Percentiles rank a stretch among this genome's conserved stretches.
Conservation (phyloP, 2,329 filamentous ascomycete genomes). For the Sclerotinia borealis region DNA sequence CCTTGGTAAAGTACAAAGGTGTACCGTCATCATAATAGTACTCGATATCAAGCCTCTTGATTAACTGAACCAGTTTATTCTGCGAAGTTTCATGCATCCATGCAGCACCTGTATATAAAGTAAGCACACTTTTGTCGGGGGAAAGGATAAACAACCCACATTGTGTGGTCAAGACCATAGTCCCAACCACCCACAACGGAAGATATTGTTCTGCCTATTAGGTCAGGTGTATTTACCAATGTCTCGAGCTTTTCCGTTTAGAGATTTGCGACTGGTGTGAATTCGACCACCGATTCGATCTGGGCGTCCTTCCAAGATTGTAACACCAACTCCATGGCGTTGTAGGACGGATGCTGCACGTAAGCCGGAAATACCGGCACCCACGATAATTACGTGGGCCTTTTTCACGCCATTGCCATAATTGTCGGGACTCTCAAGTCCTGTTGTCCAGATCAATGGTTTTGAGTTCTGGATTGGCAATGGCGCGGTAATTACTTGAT, state of each 20-base stretch:
- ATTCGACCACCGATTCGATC: constrained; percentile 47
- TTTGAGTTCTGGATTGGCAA: constrained; percentile 11
- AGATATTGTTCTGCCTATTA: constrained; percentile 25
- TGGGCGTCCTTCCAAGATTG: constrained; percentile 48
- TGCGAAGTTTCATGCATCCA: constrained; percentile 42
- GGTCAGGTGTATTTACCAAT: constrained; percentile 36
- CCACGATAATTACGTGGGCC: constrained; percentile 45
- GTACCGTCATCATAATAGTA: constrained; percentile 41
- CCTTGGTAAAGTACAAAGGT: constrained; percentile 38
- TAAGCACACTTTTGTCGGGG: constrained; percentile 25
- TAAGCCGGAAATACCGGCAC: constrained; percentile 51
- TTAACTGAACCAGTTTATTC: constrained; percentile 39
- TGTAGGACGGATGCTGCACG: constrained; percentile 50
- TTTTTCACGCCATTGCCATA: constrained; percentile 23
- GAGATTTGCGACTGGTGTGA: constrained; percentile 34
- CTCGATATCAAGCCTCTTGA: constrained; percentile 37
- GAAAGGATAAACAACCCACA: constrained; percentile 30
- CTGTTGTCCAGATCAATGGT: constrained; percentile 11
- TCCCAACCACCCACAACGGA: constrained; percentile 30
- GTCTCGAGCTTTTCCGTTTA: constrained; percentile 31
- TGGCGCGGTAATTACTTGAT: constrained; percentile 12
- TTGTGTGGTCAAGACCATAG: constrained; percentile 27
- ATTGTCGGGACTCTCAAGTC: constrained; percentile 16
- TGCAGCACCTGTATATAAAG: constrained; percentile 34
- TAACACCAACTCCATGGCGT: constrained; percentile 46